These are phyloP conservation scores for Copromyces sp. DNA, from an alignment of 495 filamentous ascomycete species.

Conservation along the genomic window DNA sequence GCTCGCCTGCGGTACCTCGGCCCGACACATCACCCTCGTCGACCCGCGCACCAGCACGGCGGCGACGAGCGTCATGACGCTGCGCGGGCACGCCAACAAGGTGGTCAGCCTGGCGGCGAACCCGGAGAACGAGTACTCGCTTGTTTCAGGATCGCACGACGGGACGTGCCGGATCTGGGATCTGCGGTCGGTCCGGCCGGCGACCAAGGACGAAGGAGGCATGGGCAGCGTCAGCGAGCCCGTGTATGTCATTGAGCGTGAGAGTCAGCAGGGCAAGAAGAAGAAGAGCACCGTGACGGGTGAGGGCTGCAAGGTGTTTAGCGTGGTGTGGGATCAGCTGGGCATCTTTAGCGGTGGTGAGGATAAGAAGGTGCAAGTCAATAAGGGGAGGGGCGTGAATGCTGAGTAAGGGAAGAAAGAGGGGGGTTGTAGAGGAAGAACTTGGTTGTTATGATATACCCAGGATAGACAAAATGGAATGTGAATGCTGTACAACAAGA, in stretches of 20 bases:
- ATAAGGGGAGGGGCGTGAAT: constrained; percentile 47
- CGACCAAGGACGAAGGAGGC: constrained; percentile 47
- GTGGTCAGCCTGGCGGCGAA: constrained; percentile 60
- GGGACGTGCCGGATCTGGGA: constrained; percentile 91
- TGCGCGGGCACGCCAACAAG: constrained; percentile 81
- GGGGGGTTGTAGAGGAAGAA: neutral
- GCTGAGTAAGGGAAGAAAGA: constrained; percentile 1
- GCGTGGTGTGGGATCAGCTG: constrained; percentile 76
- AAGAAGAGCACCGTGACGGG: constrained; percentile 49
- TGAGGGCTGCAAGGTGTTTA: constrained; percentile 83
- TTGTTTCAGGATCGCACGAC: constrained; percentile 79
- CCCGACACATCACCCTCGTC: constrained; percentile 79
- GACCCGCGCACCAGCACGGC: constrained; percentile 72
- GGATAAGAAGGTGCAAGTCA: constrained; percentile 88
- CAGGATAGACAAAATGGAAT: constrained; percentile 3
- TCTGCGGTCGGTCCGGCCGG: constrained; percentile 59
- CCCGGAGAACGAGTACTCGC: constrained; percentile 63
- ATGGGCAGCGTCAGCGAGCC: constrained; percentile 60
- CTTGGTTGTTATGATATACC: constrained; percentile 6
- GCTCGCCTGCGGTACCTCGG: constrained; percentile 74
- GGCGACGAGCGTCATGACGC: constrained; percentile 69
- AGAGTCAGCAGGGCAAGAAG: constrained; percentile 56
- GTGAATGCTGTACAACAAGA: neutral
- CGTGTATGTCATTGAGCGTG: constrained; percentile 71
- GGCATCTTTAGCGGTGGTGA: constrained; percentile 89